Conservation (phyloP, 192 early-diverging fungal genomes). For the Linnemannia schmuckeri region DNA sequence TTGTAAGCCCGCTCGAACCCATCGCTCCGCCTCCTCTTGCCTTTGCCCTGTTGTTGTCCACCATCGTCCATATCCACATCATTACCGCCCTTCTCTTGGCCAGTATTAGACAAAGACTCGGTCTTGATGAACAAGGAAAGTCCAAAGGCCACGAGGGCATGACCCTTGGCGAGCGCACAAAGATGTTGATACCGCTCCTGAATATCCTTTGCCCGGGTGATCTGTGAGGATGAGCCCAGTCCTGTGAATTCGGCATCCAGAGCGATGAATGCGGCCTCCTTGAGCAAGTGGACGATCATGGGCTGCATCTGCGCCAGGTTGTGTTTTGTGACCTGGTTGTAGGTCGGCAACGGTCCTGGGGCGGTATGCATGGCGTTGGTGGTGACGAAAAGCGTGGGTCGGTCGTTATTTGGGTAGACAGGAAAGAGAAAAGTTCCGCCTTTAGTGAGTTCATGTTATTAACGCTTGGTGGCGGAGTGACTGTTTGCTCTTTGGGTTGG, state of each 20-base stretch:
- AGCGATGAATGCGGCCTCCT: slow-evolving; percentile 79
- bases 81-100: background rate
- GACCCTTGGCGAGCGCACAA: slow-evolving; percentile 73
- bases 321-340: slow-evolving; percentile 77
- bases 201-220: slow-evolving; percentile 73
- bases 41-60: background rate
- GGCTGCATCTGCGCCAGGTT: slow-evolving; percentile 66
- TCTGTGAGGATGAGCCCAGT: slow-evolving; percentile 62
- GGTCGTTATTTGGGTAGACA: background rate
- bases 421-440: background rate
- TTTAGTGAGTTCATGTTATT: background rate
- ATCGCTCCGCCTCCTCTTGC: background rate
- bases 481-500: too few species aligned
- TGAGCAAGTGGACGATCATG: slow-evolving; percentile 60
- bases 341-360: slow-evolving; percentile 51
- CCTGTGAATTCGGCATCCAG: slow-evolving; percentile 96
- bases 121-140: slow-evolving; percentile 73
- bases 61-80: background rate
- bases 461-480: background rate
- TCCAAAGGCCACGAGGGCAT: slow-evolving; percentile 90
- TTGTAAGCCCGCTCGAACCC: slow-evolving; percentile 29
- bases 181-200: slow-evolving; percentile 86
- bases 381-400: background rate
- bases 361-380: slow-evolving; percentile 13
- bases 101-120: background rate